A percentile compares a stretch with the other conserved stretches of the same genome.
Conservation (phyloP, 345 rosid genomes). For the Capsella bursapastoris region DNA sequence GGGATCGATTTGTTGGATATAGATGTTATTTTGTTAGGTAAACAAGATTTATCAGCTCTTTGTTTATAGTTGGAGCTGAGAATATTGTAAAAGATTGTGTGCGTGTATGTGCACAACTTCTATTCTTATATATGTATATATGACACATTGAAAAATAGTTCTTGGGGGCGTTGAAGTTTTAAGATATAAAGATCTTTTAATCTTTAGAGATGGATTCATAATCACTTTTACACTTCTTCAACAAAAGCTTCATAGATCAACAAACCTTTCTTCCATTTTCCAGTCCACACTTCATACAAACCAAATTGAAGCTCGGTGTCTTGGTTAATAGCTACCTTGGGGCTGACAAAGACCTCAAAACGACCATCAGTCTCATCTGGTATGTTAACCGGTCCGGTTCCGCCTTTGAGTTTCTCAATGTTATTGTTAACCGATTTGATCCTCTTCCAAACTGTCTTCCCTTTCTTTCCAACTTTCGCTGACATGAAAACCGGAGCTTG, state of each 20-base stretch:
- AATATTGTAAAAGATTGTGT: constrained; percentile 16
- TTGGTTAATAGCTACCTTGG: background rate
- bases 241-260: constrained; percentile 54
- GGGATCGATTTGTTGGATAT: constrained; percentile 27
- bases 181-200: background rate
- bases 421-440: constrained; percentile 39
- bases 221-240: constrained; percentile 25
- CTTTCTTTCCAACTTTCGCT: constrained; percentile 64
- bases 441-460: constrained; percentile 50
- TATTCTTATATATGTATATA: constrained; percentile 24
- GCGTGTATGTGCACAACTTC: constrained; percentile 32
- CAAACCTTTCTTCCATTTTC: constrained; percentile 76
- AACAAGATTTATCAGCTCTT: constrained; percentile 38
- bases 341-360: constrained; percentile 33
- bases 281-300: constrained; percentile 79
- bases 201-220: constrained; percentile 1
- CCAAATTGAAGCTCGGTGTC: constrained; percentile 59
- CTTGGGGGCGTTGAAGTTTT: background rate
- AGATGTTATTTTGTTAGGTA: constrained; percentile 27
- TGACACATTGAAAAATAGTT: background rate
- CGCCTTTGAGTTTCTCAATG: constrained; percentile 25
- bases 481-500: constrained; percentile 58
- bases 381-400: constrained; percentile 8
- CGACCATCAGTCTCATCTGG: constrained; percentile 35
- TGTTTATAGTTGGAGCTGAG: constrained; percentile 42